Percentiles rank a stretch among this genome's conserved stretches.
phyloP scores from a whole-genome alignment of 2,329 filamentous ascomycete species.

The Aspergillus cejpii region DNA sequence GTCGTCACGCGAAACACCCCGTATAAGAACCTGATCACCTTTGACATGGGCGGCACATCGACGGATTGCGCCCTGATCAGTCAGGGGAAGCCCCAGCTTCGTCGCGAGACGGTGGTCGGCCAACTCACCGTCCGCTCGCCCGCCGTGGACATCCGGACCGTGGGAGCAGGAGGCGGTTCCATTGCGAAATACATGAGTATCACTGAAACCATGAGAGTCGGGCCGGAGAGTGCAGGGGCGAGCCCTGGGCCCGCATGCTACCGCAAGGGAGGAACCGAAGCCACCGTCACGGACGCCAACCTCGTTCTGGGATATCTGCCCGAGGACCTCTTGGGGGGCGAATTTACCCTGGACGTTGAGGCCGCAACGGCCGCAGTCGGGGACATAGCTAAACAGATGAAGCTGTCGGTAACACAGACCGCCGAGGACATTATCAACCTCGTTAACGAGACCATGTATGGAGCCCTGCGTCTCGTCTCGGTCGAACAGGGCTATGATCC shows the following conservation, averaged over 20 bases:
- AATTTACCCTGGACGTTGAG: conserved; percentile 41
- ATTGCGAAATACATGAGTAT: conserved; percentile 45
- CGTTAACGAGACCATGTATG: conserved; percentile 49
- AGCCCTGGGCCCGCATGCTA: conserved; percentile 47
- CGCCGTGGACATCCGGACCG: conserved; percentile 45
- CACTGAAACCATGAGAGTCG: conserved; percentile 45
- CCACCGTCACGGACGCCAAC: conserved; percentile 48
- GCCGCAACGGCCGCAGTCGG: conserved; percentile 41
- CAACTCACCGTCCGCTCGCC: conserved; percentile 43
- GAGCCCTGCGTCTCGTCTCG: conserved; percentile 46
- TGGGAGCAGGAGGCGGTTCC: conserved; percentile 47
- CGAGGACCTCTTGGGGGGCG: conserved; percentile 42
- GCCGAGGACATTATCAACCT: conserved; percentile 47
- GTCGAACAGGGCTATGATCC: conserved; percentile 50
- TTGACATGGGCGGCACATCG: conserved; percentile 49
- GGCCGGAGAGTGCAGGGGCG: conserved; percentile 47
- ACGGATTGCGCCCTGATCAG: conserved; percentile 46
- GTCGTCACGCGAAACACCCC: conserved; percentile 42
- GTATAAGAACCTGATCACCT: conserved; percentile 45
- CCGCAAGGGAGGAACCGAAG: conserved; percentile 41
- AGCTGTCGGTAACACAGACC: conserved; percentile 37
- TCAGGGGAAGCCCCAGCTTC: conserved; percentile 40
- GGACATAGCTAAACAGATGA: conserved; percentile 43
- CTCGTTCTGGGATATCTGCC: conserved; percentile 46
- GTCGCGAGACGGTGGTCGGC: conserved; percentile 44